Evolutionary conservation across 345 rosid genomes (phyloP).

Genomic region (Populus ilicifolia): DNA sequence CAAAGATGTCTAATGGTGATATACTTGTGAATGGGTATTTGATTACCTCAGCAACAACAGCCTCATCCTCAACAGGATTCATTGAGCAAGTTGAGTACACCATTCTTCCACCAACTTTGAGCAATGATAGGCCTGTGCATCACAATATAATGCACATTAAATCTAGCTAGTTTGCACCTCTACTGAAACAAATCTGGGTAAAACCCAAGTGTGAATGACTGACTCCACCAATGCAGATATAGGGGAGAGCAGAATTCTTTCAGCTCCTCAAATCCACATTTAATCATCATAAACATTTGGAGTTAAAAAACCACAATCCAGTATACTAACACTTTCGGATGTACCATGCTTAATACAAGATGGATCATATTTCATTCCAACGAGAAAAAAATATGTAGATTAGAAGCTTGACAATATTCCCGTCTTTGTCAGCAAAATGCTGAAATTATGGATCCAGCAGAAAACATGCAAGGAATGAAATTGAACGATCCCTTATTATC

Average conservation of each 20-base stretch:
- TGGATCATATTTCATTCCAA: neutral
- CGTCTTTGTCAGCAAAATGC: neutral
- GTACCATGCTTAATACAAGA: neutral
- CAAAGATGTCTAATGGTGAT: neutral
- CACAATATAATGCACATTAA: neutral
- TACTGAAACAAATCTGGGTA: neutral
- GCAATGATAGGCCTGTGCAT: constrained; percentile 64
- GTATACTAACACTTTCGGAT: neutral
- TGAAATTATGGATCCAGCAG: neutral
- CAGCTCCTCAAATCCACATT: neutral
- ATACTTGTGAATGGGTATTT: neutral
- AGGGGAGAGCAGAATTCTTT: neutral
- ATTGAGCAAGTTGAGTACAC: constrained; percentile 97
- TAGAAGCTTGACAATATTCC: neutral
- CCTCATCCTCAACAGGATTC: constrained; percentile 97
- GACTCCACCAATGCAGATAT: too few relatives aligned
- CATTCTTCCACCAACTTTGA: constrained; percentile 96
- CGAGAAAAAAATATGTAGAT: too few relatives aligned
- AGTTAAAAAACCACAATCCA: neutral
- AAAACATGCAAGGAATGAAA: neutral
- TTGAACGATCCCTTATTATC: neutral
- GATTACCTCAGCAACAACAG: constrained; percentile 91
- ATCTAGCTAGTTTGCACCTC: neutral
- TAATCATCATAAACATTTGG: neutral
- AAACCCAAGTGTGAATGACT: neutral